Conservation (phyloP, 176 grass and related monocot species). For the Poa pratensis region DNA sequence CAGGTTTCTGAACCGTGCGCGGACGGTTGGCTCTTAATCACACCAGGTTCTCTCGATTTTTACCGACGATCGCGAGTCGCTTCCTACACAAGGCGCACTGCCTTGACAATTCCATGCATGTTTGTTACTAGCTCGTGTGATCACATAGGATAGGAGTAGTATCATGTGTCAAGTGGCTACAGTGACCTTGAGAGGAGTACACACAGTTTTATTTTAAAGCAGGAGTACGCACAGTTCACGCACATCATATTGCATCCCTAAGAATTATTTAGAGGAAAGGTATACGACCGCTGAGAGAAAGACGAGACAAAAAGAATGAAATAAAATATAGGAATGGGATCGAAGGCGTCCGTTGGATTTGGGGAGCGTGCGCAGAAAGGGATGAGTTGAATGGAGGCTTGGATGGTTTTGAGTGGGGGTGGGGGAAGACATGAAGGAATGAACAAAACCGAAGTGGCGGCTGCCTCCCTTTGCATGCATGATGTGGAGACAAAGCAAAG, state of each 20-base stretch:
- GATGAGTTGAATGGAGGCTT: slow-evolving; percentile 23
- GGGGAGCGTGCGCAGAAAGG: slow-evolving; percentile 43
- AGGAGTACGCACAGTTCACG: too few relatives aligned
- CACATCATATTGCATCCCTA: too few relatives aligned
- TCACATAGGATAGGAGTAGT: too few relatives aligned
- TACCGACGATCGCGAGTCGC: neutral
- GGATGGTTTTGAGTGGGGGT: slow-evolving; percentile 1
- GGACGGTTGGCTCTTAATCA: neutral
- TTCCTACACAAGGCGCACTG: too few relatives aligned
- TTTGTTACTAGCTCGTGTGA: neutral
- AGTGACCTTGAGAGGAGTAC: neutral
- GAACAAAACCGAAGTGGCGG: slow-evolving; percentile 25
- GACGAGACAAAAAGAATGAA: neutral
- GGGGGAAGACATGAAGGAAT: neutral
- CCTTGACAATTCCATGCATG: neutral
- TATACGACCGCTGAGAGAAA: neutral
- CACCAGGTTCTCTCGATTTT: too few relatives aligned
- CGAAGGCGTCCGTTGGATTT: neutral
- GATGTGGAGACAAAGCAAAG: slow-evolving; percentile 31
- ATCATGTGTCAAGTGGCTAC: too few relatives aligned
- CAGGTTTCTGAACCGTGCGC: neutral
- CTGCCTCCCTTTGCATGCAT: too few relatives aligned
- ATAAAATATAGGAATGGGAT: neutral
- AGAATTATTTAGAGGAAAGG: neutral
- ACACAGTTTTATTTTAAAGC: too few relatives aligned